A percentile compares a stretch with the other conserved stretches of the same genome.
Evolutionary conservation across 345 rosid species (phyloP).

Genomic region (Eucalyptus grandis): DNA sequence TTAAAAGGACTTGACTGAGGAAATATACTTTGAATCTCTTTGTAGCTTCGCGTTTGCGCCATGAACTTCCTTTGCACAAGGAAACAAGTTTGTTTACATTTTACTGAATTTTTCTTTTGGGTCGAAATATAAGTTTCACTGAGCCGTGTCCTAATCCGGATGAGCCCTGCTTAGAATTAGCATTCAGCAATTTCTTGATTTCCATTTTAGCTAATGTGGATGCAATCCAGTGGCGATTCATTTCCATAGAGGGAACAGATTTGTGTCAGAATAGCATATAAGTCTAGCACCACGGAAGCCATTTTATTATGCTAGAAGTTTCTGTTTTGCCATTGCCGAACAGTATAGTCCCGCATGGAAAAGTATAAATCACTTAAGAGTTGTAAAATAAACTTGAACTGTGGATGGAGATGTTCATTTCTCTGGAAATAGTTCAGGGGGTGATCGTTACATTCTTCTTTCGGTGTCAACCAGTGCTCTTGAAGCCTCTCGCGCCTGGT

Average conservation of each 20-base stretch:
- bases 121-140: not conserved
- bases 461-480: too few relatives aligned
- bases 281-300: not conserved
- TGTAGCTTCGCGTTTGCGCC: not conserved
- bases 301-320: not conserved
- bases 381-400: not conserved
- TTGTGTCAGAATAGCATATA: not conserved
- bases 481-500: too few relatives aligned
- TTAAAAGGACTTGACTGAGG: not conserved
- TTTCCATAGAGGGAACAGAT: not conserved
- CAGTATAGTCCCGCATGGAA: not conserved
- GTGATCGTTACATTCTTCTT: not conserved
- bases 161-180: not conserved
- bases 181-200: not conserved
- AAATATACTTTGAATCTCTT: not conserved
- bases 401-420: not conserved
- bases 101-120: not conserved
- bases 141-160: not conserved
- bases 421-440: not conserved
- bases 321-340: not conserved
- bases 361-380: not conserved
- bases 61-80: not conserved
- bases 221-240: not conserved
- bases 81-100: not conserved
- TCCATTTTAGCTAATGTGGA: not conserved